Evolutionary conservation across 2,329 filamentous ascomycete genomes (phyloP).

Genomic region (Raffaelea arxii): DNA sequence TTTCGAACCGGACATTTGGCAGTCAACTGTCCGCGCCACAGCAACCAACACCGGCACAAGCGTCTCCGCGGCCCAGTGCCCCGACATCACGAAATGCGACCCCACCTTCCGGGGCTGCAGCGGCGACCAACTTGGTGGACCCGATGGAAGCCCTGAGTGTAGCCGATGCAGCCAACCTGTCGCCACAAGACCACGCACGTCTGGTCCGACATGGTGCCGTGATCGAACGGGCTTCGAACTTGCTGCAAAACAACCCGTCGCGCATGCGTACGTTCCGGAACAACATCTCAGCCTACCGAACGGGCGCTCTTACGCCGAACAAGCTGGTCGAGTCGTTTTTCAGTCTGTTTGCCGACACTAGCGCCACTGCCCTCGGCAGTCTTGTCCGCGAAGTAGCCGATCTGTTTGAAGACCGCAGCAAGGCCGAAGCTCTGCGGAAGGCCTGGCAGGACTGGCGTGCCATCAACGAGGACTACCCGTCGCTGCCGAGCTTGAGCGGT

Average conservation of each 20-base stretch:
- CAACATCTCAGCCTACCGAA: conserved; percentile 70
- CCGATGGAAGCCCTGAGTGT: conserved; percentile 43
- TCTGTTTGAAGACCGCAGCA: conserved; percentile 74
- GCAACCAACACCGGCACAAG: not conserved
- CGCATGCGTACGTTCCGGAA: conserved; percentile 73
- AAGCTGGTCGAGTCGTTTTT: conserved; percentile 84
- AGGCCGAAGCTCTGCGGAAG: conserved; percentile 63
- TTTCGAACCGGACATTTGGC: conserved; percentile 72
- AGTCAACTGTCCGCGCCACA: conserved; percentile 57
- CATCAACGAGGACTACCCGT: conserved; percentile 92
- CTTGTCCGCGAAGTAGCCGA: conserved; percentile 87
- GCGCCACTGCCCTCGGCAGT: conserved; percentile 73
- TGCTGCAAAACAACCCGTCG: conserved; percentile 65
- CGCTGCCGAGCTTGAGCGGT: conserved; percentile 65
- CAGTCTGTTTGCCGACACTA: conserved; percentile 68
- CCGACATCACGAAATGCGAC: not conserved
- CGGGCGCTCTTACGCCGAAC: conserved; percentile 56
- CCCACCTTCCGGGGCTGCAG: not conserved
- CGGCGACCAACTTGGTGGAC: conserved; percentile 15
- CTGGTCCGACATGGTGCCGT: conserved; percentile 74
- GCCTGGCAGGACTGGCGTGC: conserved; percentile 95
- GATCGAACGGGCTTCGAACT: conserved; percentile 70
- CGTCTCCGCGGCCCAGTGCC: not conserved
- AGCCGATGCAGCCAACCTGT: conserved; percentile 40
- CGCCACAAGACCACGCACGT: conserved; percentile 72